These are phyloP conservation scores for Suillus lakei DNA, from an alignment of 768 basidiomycete genomes.

Conservation along the genomic window DNA sequence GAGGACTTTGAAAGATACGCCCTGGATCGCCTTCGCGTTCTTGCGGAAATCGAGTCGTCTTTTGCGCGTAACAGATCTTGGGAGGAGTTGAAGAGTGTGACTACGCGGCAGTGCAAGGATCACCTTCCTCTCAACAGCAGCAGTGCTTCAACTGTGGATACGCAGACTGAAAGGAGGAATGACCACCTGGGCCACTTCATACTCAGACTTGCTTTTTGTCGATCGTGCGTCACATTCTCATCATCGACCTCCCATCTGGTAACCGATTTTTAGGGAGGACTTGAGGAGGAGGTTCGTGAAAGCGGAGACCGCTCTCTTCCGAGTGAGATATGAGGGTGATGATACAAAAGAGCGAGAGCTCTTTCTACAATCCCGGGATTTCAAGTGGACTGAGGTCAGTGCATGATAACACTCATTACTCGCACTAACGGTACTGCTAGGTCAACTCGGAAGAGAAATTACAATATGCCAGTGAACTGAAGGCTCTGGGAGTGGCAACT, in stretches of 20 bases:
- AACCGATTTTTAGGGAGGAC: slow-evolving; percentile 68
- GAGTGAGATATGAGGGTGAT: slow-evolving; percentile 75
- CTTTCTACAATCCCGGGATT: slow-evolving; percentile 70
- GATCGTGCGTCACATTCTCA: slow-evolving; percentile 69
- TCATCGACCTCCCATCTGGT: not conserved
- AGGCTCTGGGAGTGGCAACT: slow-evolving; percentile 33
- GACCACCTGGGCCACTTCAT: slow-evolving; percentile 96
- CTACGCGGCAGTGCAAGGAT: slow-evolving; percentile 66
- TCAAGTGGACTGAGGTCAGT: slow-evolving; percentile 67
- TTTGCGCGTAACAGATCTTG: slow-evolving; percentile 81
- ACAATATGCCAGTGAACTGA: slow-evolving; percentile 51
- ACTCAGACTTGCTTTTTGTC: slow-evolving; percentile 91
- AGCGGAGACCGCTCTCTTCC: slow-evolving; percentile 86
- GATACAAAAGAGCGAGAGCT: slow-evolving; percentile 55
- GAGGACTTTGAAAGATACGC: slow-evolving; percentile 96
- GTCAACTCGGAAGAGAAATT: slow-evolving; percentile 64
- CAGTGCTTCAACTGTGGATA: slow-evolving; percentile 49
- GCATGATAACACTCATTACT: not conserved
- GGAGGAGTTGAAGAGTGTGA: slow-evolving; percentile 75
- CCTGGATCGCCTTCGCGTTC: slow-evolving; percentile 82
- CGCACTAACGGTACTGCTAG: slow-evolving; percentile 36
- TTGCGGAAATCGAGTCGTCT: slow-evolving; percentile 91
- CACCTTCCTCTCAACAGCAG: slow-evolving; percentile 74
- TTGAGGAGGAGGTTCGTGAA: slow-evolving; percentile 86
- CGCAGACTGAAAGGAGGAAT: slow-evolving; percentile 69